Percentiles rank a stretch among this genome's conserved stretches.
phyloP scores from a whole-genome alignment of 768 basidiomycete species.

The Mycena leptocephala region DNA sequence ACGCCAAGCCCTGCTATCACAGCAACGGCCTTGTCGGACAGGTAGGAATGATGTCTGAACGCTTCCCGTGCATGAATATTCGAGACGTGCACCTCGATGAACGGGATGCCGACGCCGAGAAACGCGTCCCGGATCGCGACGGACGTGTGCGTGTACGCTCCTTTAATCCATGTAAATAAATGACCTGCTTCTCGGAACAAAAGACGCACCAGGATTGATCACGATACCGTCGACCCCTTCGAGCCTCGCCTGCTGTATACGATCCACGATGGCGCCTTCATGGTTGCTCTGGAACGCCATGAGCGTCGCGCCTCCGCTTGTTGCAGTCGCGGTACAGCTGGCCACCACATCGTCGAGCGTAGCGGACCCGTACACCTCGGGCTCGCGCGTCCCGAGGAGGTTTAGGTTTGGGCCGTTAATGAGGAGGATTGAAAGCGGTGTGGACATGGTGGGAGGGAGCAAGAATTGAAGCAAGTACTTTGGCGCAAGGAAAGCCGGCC shows the following conservation, averaged over 20 bases:
- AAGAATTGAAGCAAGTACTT: too few relatives aligned
- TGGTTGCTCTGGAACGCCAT: conserved; percentile 42
- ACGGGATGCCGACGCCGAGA: conserved; percentile 39
- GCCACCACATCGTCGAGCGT: conserved; percentile 36
- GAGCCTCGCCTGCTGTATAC: conserved; percentile 37
- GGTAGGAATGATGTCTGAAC: conserved; percentile 42
- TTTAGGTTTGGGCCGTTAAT: conserved; percentile 41
- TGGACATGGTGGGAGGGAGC: background rate
- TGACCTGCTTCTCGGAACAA: background rate
- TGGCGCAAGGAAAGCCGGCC: too few relatives aligned
- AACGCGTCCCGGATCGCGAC: conserved; percentile 41
- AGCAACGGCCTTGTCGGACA: conserved; percentile 40
- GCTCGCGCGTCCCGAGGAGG: conserved; percentile 40
- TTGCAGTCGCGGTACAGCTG: conserved; percentile 22
- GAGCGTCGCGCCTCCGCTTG: conserved; percentile 28
- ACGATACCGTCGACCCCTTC: conserved; percentile 42
- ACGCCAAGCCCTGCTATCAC: conserved; percentile 39
- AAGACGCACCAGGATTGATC: conserved; percentile 37
- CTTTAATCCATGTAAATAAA: background rate
- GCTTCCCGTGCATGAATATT: conserved; percentile 40
- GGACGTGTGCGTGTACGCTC: conserved; percentile 41
- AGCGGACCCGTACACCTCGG: conserved; percentile 33
- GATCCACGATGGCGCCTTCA: conserved; percentile 41
- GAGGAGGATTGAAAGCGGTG: conserved; percentile 32
- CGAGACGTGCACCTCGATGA: conserved; percentile 40